These are phyloP conservation scores for Galerina sulciceps DNA, from an alignment of 768 basidiomycete species.

Conservation along the genomic window DNA sequence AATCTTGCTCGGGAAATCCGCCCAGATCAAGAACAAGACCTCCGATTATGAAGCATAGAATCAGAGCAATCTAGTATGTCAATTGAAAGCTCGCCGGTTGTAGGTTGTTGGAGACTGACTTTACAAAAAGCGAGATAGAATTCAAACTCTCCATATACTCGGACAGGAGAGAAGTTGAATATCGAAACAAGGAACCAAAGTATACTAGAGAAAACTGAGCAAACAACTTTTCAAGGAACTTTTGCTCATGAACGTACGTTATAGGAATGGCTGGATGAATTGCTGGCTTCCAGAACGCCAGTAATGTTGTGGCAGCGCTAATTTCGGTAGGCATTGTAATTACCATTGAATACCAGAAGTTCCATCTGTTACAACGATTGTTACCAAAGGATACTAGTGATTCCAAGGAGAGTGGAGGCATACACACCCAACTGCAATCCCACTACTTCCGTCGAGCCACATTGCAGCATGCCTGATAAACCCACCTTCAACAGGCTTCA, in stretches of 20 bases:
- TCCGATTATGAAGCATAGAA: conserved; percentile 36
- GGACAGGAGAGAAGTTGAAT: conserved; percentile 44
- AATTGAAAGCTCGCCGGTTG: background rate
- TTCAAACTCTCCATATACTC: conserved; percentile 57
- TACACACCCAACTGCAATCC: conserved; percentile 29
- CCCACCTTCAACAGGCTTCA: conserved; percentile 62
- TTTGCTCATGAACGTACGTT: conserved; percentile 18
- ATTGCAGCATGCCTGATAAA: conserved; percentile 53
- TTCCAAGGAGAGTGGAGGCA: background rate
- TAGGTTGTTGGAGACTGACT: conserved; percentile 11
- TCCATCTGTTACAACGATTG: conserved; percentile 26
- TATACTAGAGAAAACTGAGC: conserved; percentile 15
- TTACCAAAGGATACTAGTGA: background rate
- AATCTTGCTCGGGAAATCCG: conserved; percentile 47
- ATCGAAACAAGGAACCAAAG: conserved; percentile 34
- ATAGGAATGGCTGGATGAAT: conserved; percentile 28
- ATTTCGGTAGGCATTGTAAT: conserved; percentile 55
- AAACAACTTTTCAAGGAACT: conserved; percentile 2
- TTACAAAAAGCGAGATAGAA: conserved; percentile 53
- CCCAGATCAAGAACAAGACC: conserved; percentile 54
- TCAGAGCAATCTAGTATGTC: conserved; percentile 43
- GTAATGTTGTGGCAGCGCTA: conserved; percentile 53
- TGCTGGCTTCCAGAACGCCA: conserved; percentile 38
- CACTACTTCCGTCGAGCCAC: conserved; percentile 49
- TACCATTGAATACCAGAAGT: conserved; percentile 46